Percentiles rank a stretch among this genome's conserved stretches.
phyloP scores from a whole-genome alignment of 2,329 filamentous ascomycete genomes.

The Pseudofabraea citricarpa region DNA sequence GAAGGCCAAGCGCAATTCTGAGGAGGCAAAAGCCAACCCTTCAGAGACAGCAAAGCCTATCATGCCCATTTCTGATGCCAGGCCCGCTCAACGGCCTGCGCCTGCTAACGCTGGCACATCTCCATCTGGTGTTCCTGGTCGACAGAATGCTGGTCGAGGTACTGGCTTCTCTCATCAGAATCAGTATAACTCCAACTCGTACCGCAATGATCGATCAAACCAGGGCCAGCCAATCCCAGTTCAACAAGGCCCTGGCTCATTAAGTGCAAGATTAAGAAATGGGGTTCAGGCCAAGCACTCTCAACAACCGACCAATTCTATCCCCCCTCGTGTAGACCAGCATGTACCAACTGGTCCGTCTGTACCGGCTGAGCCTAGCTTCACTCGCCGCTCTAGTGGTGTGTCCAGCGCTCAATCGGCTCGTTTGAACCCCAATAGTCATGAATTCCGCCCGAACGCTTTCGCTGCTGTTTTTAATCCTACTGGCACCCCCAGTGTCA shows the following conservation, averaged over 20 bases:
- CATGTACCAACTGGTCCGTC: constrained; percentile 71
- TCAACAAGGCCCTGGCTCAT: constrained; percentile 13
- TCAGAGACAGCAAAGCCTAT: constrained; percentile 37
- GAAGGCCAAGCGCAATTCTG: constrained; percentile 73
- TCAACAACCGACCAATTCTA: constrained; percentile 15
- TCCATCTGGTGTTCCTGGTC: constrained; percentile 18
- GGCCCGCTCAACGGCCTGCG: constrained; percentile 29
- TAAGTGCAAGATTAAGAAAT: constrained; percentile 21
- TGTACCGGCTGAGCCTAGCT: constrained; percentile 46
- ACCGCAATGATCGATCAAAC: constrained; percentile 20
- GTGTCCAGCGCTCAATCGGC: constrained; percentile 46
- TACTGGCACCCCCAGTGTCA: constrained; percentile 52
- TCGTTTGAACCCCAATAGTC: constrained; percentile 60
- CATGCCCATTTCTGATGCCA: constrained; percentile 42
- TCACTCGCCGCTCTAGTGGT: constrained; percentile 49
- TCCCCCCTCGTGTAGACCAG: constrained; percentile 52
- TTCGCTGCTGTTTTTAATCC: constrained; percentile 79
- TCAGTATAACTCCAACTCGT: constrained; percentile 32
- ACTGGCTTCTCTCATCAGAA: constrained; percentile 40
- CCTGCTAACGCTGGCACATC: constrained; percentile 41
- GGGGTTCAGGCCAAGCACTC: constrained; percentile 15
- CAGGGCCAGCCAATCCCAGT: constrained; percentile 19
- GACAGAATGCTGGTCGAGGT: constrained; percentile 24
- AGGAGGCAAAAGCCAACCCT: constrained; percentile 47
- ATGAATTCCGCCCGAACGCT: constrained; percentile 82